Conservation (phyloP, 768 basidiomycete species). For the Macrolepiota fuliginosa region DNA sequence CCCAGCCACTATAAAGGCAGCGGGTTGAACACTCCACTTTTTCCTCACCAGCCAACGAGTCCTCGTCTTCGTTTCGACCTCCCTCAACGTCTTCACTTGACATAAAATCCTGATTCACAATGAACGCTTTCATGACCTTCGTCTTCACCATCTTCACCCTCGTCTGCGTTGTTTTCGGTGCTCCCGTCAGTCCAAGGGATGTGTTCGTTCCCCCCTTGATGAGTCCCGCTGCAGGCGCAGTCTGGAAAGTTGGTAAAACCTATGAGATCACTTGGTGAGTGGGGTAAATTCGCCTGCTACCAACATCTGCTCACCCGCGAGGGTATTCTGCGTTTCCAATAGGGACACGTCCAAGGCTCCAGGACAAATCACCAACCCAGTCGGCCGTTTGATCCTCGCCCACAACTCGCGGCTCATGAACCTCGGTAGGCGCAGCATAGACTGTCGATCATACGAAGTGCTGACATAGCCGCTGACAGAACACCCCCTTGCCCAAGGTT, state of each 20-base stretch:
- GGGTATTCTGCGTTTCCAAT: not conserved
- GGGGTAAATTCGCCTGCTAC: not conserved
- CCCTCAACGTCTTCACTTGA: not conserved
- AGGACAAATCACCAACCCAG: constrained; percentile 38
- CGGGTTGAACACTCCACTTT: not conserved
- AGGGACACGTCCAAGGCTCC: constrained; percentile 42
- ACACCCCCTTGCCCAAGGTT: constrained; percentile 34
- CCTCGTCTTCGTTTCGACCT: not conserved
- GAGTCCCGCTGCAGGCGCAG: constrained; percentile 22
- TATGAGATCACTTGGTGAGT: constrained; percentile 31
- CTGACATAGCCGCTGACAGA: constrained; percentile 18
- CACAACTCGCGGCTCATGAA: constrained; percentile 26
- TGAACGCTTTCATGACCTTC: constrained; percentile 17
- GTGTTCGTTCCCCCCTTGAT: constrained; percentile 31
- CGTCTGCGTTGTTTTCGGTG: constrained; percentile 23
- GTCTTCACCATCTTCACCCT: constrained; percentile 24
- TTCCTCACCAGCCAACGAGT: constrained; percentile 11
- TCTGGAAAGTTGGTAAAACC: constrained; percentile 27
- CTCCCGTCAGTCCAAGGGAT: constrained; percentile 25
- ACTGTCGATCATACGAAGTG: not conserved
- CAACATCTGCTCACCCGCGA: not conserved
- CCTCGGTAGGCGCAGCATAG: constrained; percentile 25
- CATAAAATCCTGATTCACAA: not conserved
- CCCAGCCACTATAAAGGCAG: constrained; percentile 3
- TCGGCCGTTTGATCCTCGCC: constrained; percentile 37